Evolutionary conservation across 75 land plant genomes (phyloP).

Genomic region (Sequoiadendron giganteum): DNA sequence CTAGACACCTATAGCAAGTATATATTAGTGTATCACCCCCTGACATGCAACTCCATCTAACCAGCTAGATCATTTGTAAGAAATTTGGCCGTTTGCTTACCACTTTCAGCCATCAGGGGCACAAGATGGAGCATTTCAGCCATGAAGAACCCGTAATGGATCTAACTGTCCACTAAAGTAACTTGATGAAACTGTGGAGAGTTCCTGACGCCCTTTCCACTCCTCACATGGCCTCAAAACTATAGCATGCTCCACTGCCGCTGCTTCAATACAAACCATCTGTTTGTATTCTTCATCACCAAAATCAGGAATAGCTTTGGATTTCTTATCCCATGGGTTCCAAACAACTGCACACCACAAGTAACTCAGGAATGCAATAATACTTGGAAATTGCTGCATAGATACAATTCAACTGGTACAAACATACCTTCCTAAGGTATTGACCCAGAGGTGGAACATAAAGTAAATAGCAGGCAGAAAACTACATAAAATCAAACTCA

Average conservation of each 20-base stretch:
- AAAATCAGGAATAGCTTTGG: constrained; percentile 46
- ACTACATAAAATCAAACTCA: neutral
- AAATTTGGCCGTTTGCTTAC: neutral
- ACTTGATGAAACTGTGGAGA: constrained; percentile 51
- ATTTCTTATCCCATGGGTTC: constrained; percentile 66
- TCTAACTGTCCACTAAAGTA: constrained; percentile 62
- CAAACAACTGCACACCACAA: constrained; percentile 33
- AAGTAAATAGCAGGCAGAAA: neutral
- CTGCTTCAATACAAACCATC: constrained; percentile 60
- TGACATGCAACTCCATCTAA: neutral
- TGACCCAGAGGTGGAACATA: neutral
- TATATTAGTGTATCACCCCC: neutral
- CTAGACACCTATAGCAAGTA: neutral
- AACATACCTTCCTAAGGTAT: neutral
- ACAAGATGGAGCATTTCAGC: neutral
- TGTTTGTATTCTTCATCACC: constrained; percentile 58
- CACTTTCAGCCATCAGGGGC: neutral
- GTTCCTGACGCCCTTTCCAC: constrained; percentile 59
- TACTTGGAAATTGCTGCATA: neutral
- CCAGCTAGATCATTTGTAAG: neutral
- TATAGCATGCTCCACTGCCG: constrained; percentile 46
- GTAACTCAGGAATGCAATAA: neutral
- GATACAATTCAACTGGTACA: neutral
- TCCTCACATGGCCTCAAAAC: constrained; percentile 54
- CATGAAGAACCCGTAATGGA: constrained; percentile 24